Evolutionary conservation across 1,139 yeast species (phyloP).

Genomic region (Nakaseomyces bracarensis): DNA sequence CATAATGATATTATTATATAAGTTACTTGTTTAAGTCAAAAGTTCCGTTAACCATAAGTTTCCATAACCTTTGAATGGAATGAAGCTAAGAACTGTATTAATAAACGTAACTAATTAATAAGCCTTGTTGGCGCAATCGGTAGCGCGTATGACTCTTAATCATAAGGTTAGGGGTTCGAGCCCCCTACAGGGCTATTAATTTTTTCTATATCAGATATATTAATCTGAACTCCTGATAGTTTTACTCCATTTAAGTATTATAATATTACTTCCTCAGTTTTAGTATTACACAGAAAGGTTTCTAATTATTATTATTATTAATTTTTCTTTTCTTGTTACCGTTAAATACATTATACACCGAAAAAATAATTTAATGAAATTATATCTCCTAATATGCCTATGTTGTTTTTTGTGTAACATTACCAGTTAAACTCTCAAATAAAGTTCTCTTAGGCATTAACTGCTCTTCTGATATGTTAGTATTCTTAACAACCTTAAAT

Average conservation of each 20-base stretch:
- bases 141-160: conserved; percentile 42
- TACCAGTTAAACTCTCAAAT: conserved; percentile 47
- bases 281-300: too few species aligned
- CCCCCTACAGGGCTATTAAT: conserved; percentile 38
- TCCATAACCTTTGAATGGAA: too few species aligned
- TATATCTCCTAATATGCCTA: not conserved
- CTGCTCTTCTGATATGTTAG: conserved; percentile 39
- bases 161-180: conserved; percentile 41
- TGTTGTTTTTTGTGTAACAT: conserved; percentile 11
- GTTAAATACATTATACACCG: not conserved
- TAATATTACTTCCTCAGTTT: too few species aligned
- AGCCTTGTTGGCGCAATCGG: conserved; percentile 43
- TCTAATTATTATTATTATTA: not conserved
- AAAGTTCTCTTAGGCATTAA: conserved; percentile 47
- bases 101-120: too few species aligned
- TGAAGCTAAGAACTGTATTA: too few species aligned
- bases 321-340: not conserved
- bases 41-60: too few species aligned
- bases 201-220: too few species aligned
- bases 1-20: too few species aligned
- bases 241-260: too few species aligned
- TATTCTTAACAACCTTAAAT: conserved; percentile 68
- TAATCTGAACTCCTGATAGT: too few species aligned
- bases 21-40: too few species aligned
- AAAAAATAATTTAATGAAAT: not conserved